Conservation (phyloP, 1,284 basidiomycete genomes). For the Malassezia equina region DNA sequence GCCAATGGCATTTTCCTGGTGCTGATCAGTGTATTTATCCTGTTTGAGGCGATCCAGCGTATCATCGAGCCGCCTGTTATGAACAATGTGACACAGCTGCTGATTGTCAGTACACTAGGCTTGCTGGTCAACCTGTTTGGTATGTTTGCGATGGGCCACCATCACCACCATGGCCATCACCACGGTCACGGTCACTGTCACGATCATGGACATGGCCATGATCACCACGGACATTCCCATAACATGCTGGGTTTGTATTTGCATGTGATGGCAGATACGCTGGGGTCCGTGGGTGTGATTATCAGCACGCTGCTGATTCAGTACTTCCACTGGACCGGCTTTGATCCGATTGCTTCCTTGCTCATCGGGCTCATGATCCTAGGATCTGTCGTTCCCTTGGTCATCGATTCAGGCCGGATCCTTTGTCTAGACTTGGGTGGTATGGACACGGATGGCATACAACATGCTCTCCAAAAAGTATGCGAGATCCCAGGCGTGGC, state of each 20-base stretch:
- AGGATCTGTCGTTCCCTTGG: conserved; percentile 85
- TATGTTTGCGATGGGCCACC: conserved; percentile 87
- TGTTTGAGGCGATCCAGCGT: conserved; percentile 92
- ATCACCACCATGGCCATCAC: conserved; percentile 30
- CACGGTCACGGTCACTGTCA: conserved; percentile 48
- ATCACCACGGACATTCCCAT: conserved; percentile 57
- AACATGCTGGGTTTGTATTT: conserved; percentile 99
- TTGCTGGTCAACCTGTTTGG: conserved; percentile 91
- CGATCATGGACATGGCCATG: conserved; percentile 51
- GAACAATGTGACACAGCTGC: conserved; percentile 76
- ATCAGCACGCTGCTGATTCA: conserved; percentile 91
- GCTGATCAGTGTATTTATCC: conserved; percentile 91
- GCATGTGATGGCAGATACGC: conserved; percentile 52
- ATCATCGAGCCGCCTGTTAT: conserved; percentile 95
- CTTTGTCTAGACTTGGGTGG: conserved; percentile 71
- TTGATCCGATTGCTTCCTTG: conserved; percentile 93
- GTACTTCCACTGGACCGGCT: conserved; percentile 97
- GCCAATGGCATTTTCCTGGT: conserved; percentile 95
- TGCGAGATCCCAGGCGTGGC: conserved; percentile 59
- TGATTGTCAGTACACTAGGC: conserved; percentile 79
- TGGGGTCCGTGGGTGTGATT: conserved; percentile 93
- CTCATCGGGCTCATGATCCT: conserved; percentile 93
- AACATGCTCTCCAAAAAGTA: conserved; percentile 64
- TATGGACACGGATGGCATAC: conserved; percentile 60
- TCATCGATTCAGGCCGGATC: conserved; percentile 81